Evolutionary conservation across 129 eudicot species (phyloP), one percentile per base, ranked within the genome.

Genomic region (Centella asiatica): DNA sequence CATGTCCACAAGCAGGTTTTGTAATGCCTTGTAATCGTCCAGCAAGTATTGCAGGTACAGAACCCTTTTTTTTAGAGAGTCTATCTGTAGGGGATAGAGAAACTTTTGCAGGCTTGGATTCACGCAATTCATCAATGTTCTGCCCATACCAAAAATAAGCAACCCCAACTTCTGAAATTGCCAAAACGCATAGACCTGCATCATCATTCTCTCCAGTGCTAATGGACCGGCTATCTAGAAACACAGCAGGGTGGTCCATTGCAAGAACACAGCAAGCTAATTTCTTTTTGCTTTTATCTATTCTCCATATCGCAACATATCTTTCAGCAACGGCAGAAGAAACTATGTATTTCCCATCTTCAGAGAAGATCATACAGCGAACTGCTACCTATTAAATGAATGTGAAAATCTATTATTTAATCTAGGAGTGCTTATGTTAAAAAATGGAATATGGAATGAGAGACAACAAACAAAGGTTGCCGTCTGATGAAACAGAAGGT

Each of bases 211-310:
- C 77, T 37, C 54, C 73, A 18, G 60, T 63, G 47, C 48, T 74
- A 33, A 60, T n/a, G 44, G 53, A 60, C 62, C 65, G 77, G 78
- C 83, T 68, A 64, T 84, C 95, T 58, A 92, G 69, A 71, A 75
- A 84, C 52, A 84, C 78, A 68, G 99, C 89, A 51, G 99, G 95
- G 60, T 92, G 88, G 46, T 92, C 99, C 99, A 87, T 87, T 53
- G 95, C 86, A 66, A 92, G 96, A 64, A 73, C 78, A 51, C 84
- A 70, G 60, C 78, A 80, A 10, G 90, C 76, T 25, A 81, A 77
- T 78, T 87, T 76, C 50, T 73, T 87, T 74, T 92, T 92, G 86
- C 84, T 74, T 26, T 90, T 85, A 44, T 84, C 95, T 63, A 87
- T 64, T 66, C 75, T 78, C 99, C 96, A 92, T 11, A 82, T 73